Evolutionary conservation across 768 basidiomycete species (phyloP), one percentile per base, ranked within the genome.

Genomic region (Tulasnella sp.): DNA sequence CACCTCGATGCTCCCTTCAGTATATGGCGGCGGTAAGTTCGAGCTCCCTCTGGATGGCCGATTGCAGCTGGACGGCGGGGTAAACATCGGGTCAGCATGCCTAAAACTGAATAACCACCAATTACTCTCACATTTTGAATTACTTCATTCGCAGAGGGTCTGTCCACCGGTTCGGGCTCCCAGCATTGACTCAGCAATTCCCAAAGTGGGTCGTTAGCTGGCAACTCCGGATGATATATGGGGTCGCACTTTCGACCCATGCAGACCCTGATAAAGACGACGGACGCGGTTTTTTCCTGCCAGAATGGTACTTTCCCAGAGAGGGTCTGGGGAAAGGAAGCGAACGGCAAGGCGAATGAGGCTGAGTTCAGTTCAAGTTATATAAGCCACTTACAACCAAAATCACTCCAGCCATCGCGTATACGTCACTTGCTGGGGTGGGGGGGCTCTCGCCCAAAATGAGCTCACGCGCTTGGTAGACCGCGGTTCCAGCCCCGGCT

Each of bases 61-160:
- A 49, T 49, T 49, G 22, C 49, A 49, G n/a, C 49, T 49, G 22
- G n/a, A 49, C 5, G 49, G 11, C 22, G 1, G n/a, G 8, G n/a
- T 9, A n/a, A 22, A 6, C n/a, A 45, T 19, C n/a, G 49, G 19
- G 22, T 49, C 45, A 49, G n/a, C 11, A 45, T 17, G 4, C 42
- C 42, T 45, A 45, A 45, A 2, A 6, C 2, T 45, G 2, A 19
- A 45, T 45, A 45, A n/a, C n/a, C n/a, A n/a, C n/a, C 42, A 19
- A 45, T 97, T 2, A 3, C n/a, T 49, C 49, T 49, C 49, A 49
- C 49, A 19, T 49, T 7, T 6, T 22, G 7, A 7, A 22, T 49
- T 49, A 49, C 9, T 8, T n/a, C 6, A 22, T 49, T n/a, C 49
- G n/a, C 49, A 22, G 9, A 5, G n/a, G 49, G 49, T 49, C 49